Evolutionary conservation across 2,329 filamentous ascomycete species (phyloP), one percentile per base, ranked within the genome.

Genomic region (Diaporthe helianthi): DNA sequence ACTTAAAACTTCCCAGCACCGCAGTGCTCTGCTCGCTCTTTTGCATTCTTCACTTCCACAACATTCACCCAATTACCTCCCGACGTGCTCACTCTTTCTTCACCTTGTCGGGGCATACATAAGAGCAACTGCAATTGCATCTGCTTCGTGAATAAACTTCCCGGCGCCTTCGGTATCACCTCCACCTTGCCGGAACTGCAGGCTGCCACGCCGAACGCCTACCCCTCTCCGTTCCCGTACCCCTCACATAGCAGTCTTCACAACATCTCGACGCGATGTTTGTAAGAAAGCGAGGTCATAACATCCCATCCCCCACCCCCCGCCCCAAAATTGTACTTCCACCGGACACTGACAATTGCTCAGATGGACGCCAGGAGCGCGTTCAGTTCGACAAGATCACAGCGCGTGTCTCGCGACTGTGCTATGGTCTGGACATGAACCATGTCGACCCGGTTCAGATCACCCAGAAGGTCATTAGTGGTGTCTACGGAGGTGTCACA

Each of bases 361-460:
- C 68, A 98, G 96, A 99, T 88, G 95, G 95, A 84, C 96, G 96
- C 87, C 97, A 98, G 86, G 96, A 99, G 88, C 96, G 96, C 82
- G 96, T 99, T 74, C 96, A 99, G 82, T 99, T 99, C 86, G 96
- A 99, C 88, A 99, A 99, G 86, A 99, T 99, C 89, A 98, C 96
- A 78, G 96, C 96, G 77, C 94, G 96, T 83, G 96, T 99, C 75
- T 98, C 96, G 55, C 90, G 96, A 78, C 87, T 99, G 79, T 99
- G 96, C 88, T 99, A 99, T 82, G 95, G 95, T 74, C 91, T 99
- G 70, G 96, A 99, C 79, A 89, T 92, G 63, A 95, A 87, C 76
- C 96, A 99, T 85, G 93, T 99, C 77, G 96, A 99, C 83, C 93
- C 96, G 68, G 96, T 97, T 74, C 94, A 95, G 78, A 99, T 99